Base-by-base conservation (phyloP, 106 monocot species). In the Acorus calamus region DNA sequence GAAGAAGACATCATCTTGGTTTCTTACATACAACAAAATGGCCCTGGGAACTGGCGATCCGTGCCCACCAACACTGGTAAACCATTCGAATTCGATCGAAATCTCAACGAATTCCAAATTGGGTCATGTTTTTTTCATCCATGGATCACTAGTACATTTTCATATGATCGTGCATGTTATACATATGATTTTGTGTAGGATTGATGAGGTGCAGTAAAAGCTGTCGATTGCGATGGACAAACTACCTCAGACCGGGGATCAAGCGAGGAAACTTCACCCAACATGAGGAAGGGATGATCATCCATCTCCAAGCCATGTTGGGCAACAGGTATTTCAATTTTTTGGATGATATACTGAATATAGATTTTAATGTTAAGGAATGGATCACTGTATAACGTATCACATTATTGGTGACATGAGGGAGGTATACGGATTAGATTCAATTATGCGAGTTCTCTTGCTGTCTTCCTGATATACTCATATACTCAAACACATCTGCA, bases 131-230 rank as follows among this genome's bases (percentile, higher is more conserved):
- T 46, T 13, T 53, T 3, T 50, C 10, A 2, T 13, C 44, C 13
- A 4, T 49, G 6, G 9, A 13, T 47, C 7, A 7, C 2, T 28
- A 28, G 28, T 28, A 28, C 28, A 28, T 28, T 28, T 28, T 28
- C 0, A 28, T 28, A 28, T 1, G 28, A 28, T 28, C 28, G n/a
- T n/a, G n/a, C n/a, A 28, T 28, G 28, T 28, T 0, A 28, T 28
- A 28, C 1, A 28, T 28, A 28, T 28, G 7, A 1, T 5, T 59
- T 47, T 9, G 52, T 65, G 61, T 55, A 86, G 86, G 86, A 4
- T 55, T 87, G 67, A 83, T 83, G 83, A 77, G 87, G 44, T 87
- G 87, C 51, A 83, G 83, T 44, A 87, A 87, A 59, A 87, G 87
- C 44, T 87, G 87, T 69, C 65, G 87, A 59, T 63, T 87, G 58